Evolutionary conservation across 768 basidiomycete species (phyloP).

Genomic region (Tulasnella sp.): DNA sequence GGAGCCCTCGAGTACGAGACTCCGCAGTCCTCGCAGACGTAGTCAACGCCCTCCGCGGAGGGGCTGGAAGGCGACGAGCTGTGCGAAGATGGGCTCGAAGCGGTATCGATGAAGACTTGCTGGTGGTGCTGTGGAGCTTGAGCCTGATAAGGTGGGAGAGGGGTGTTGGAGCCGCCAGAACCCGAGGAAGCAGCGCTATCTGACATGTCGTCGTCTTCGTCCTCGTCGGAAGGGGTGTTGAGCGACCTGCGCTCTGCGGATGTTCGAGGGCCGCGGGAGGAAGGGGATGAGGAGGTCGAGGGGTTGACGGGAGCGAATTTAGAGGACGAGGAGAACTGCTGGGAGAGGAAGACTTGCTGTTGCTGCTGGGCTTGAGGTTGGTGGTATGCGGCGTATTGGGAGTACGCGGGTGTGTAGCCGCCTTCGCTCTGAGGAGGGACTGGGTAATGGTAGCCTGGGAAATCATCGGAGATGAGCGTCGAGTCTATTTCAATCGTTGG

Average conservation of each 20-base stretch:
- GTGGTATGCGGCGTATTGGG: neutral
- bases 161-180: conserved; percentile 1
- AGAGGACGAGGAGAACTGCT: neutral
- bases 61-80: neutral
- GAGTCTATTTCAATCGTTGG: neutral
- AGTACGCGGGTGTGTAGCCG: neutral
- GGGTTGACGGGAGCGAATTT: neutral
- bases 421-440: conserved; percentile 5
- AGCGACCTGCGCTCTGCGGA: conserved; percentile 9
- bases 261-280: neutral
- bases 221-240: neutral
- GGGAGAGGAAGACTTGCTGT: neutral
- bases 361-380: neutral
- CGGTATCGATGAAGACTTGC: neutral
- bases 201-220: conserved; percentile 10
- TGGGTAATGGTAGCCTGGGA: conserved; percentile 7
- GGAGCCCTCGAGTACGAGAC: conserved; percentile 12
- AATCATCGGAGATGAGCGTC: neutral
- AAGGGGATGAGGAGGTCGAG: too few relatives aligned
- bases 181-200: conserved; percentile 15
- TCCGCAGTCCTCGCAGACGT: conserved; percentile 11
- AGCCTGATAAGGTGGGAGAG: conserved; percentile 7
- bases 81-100: neutral
- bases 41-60: neutral
- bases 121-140: neutral